Conservation (phyloP, 75 land plant genomes). For the Selaginella moellendorffii region DNA sequence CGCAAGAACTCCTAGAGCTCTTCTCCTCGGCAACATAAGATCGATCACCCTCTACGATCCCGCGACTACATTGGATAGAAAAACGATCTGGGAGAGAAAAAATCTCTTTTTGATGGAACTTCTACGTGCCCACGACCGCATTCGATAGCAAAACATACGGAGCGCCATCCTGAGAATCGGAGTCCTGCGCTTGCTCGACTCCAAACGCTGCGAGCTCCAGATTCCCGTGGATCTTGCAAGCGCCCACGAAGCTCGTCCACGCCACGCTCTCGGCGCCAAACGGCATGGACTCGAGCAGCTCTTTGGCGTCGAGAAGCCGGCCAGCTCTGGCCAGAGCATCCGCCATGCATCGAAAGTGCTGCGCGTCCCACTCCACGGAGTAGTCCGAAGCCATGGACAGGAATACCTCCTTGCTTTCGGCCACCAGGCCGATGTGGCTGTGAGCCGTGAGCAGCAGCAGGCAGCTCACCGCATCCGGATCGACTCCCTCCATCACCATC, state of each 20-base stretch:
- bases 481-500: not conserved
- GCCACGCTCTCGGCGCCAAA: not conserved
- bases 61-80: too few relatives aligned
- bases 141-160: not conserved
- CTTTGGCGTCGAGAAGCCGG: not conserved
- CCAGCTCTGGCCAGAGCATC: constrained; percentile 1
- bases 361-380: not conserved
- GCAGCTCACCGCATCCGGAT: not conserved
- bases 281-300: not conserved
- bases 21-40: too few relatives aligned
- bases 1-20: too few relatives aligned
- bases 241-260: constrained; percentile 1
- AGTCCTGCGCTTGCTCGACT: not conserved
- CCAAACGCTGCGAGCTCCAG: not conserved
- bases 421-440: constrained; percentile 4
- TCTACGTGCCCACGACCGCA: too few relatives aligned
- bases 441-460: not conserved
- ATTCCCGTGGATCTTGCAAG: constrained; percentile 4
- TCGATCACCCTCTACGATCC: too few relatives aligned
- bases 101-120: too few relatives aligned
- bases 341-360: constrained; percentile 3
- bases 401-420: not conserved
- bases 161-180: not conserved
- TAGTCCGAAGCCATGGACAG: not conserved
- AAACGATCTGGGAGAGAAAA: too few relatives aligned